phyloP scores from a whole-genome alignment of 345 rosid species.

The Pelargonium nanum region DNA sequence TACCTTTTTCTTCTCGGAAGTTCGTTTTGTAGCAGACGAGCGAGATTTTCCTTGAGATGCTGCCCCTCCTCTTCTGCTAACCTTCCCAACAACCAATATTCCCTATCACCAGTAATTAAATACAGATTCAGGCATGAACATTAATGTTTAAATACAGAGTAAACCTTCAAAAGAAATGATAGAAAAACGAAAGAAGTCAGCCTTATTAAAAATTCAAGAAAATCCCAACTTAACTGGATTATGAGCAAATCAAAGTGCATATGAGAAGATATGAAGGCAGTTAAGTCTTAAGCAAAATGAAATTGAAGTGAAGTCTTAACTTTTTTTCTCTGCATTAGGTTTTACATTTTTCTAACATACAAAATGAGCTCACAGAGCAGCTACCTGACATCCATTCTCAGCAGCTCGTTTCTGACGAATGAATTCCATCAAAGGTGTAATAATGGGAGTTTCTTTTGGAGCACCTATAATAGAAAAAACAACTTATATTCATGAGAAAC shows the following conservation, averaged over 20 bases:
- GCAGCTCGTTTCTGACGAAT: conserved; percentile 68
- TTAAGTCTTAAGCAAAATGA: background rate
- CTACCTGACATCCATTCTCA: conserved; percentile 45
- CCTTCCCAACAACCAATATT: conserved; percentile 25
- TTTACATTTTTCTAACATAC: no score
- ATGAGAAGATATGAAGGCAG: no score
- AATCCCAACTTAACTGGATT: no score
- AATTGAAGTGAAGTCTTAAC: no score
- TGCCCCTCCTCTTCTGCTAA: conserved; percentile 37
- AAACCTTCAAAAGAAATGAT: no score
- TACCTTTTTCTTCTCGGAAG: conserved; percentile 59
- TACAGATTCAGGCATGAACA: conserved; percentile 10
- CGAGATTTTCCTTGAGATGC: conserved; percentile 30
- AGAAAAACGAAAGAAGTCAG: background rate
- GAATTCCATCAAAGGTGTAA: conserved; percentile 79
- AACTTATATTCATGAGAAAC: background rate
- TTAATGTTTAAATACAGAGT: background rate
- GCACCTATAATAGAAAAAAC: conserved; percentile 22
- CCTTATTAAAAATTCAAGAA: no score
- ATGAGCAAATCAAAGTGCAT: no score
- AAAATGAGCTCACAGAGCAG: no score
- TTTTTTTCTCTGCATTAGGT: no score
- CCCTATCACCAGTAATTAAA: conserved; percentile 29
- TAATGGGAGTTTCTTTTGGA: conserved; percentile 35
- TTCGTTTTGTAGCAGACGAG: conserved; percentile 28